These are phyloP conservation scores for Fusarium tuaranense DNA, from an alignment of 2,329 filamentous ascomycete genomes.

Conservation along the genomic window DNA sequence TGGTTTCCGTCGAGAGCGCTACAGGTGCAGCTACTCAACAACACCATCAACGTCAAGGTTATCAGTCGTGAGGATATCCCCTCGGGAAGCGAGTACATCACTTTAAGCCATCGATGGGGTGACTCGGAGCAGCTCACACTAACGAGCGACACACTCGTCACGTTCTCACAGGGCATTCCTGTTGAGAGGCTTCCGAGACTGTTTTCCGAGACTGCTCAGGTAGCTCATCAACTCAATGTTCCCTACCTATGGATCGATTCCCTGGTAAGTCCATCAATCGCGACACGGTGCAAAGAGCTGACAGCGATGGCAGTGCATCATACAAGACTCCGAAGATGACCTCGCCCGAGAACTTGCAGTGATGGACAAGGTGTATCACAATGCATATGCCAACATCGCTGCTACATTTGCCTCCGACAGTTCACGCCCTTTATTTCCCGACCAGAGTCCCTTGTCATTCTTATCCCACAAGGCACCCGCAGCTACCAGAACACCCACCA, in stretches of 20 bases:
- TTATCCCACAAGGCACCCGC: neutral
- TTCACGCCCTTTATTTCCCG: neutral
- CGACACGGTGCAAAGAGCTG: neutral
- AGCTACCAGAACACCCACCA: accelerated
- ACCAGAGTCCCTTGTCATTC: neutral
- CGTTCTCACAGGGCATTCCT: neutral
- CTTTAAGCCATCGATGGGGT: neutral
- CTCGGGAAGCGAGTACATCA: neutral
- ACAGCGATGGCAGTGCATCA: neutral
- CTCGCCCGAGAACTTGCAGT: neutral
- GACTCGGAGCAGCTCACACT: neutral
- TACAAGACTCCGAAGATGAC: neutral
- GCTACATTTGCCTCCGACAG: neutral
- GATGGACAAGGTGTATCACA: neutral
- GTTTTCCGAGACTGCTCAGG: neutral
- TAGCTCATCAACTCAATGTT: neutral
- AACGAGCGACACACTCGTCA: neutral
- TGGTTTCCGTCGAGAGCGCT: neutral
- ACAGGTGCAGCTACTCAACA: neutral
- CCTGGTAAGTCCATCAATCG: neutral
- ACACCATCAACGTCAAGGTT: neutral
- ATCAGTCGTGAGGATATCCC: neutral
- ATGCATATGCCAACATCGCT: neutral
- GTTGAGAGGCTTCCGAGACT: neutral
- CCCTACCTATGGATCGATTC: neutral